phyloP scores from a whole-genome alignment of 2,329 filamentous ascomycete genomes.

The Paecilomyces sp. region DNA sequence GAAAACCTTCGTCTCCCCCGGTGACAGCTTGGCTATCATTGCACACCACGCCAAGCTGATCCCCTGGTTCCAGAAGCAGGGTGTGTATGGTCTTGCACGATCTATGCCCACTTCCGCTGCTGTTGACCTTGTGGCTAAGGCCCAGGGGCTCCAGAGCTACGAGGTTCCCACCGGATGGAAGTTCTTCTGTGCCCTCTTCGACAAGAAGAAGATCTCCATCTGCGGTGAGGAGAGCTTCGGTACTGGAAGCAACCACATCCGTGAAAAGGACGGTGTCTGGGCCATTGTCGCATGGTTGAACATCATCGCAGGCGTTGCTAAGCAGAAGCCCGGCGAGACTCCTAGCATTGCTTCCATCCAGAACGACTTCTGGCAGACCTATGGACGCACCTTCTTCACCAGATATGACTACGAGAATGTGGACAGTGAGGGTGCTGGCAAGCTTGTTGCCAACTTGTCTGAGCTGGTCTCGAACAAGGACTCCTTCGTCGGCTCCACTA shows the following conservation, averaged over 20 bases:
- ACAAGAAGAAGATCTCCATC: constrained; percentile 92
- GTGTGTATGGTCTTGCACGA: constrained; percentile 88
- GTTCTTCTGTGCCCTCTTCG: constrained; percentile 95
- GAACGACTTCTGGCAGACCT: constrained; percentile 91
- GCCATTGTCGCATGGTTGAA: constrained; percentile 97
- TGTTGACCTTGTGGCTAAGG: constrained; percentile 91
- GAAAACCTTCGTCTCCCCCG: constrained; percentile 91
- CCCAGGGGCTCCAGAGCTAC: constrained; percentile 84
- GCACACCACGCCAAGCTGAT: constrained; percentile 94
- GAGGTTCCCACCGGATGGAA: constrained; percentile 99
- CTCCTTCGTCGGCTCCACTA: constrained; percentile 76
- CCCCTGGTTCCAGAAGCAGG: constrained; percentile 96
- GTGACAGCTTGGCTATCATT: constrained; percentile 96
- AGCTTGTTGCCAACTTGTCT: constrained; percentile 75
- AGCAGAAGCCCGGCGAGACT: constrained; percentile 68
- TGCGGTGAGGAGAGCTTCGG: constrained; percentile 98
- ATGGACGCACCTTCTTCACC: constrained; percentile 98
- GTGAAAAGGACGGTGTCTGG: constrained; percentile 98
- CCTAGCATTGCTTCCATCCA: constrained; percentile 96
- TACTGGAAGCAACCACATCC: constrained; percentile 96
- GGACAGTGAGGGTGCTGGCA: constrained; percentile 82
- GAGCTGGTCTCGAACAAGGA: constrained; percentile 65
- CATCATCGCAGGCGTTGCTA: constrained; percentile 90
- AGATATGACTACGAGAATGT: constrained; percentile 98
- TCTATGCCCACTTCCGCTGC: constrained; percentile 97